Percentiles rank a stretch among this genome's conserved stretches.
These are phyloP conservation scores for Elaeis oleifera DNA, from an alignment of 202 grass and related monocot genomes.

Conservation along the genomic window DNA sequence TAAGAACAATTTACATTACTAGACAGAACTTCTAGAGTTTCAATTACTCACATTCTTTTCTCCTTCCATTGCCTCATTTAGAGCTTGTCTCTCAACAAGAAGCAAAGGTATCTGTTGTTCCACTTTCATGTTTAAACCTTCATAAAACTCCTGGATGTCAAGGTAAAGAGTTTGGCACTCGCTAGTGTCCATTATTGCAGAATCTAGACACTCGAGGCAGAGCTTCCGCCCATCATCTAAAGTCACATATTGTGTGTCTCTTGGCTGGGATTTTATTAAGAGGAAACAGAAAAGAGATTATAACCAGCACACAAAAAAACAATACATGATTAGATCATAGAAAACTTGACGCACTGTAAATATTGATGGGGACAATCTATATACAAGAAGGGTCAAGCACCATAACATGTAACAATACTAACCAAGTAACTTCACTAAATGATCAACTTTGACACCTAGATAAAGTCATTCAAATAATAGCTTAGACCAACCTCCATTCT, in stretches of 20 bases:
- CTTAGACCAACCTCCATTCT: conserved; percentile 77
- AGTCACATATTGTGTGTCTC: conserved; percentile 76
- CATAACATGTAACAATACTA: no score
- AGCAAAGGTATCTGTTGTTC: conserved; percentile 87
- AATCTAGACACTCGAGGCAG: conserved; percentile 85
- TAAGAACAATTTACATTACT: conserved; percentile 11
- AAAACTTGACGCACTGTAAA: background rate
- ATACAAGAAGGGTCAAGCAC: no score
- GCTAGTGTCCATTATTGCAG: conserved; percentile 75
- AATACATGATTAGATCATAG: conserved; percentile 18
- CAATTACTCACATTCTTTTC: conserved; percentile 58
- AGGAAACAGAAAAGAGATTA: conserved; percentile 23
- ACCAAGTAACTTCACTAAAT: no score
- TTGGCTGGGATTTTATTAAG: conserved; percentile 40
- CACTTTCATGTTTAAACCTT: conserved; percentile 93
- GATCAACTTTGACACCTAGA: no score
- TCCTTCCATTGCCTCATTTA: conserved; percentile 98
- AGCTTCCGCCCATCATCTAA: conserved; percentile 85
- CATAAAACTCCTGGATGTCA: conserved; percentile 95
- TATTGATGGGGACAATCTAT: no score
- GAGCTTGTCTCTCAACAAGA: conserved; percentile 88
- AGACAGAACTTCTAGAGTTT: conserved; percentile 1
- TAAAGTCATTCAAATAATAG: background rate
- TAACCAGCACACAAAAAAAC: background rate
- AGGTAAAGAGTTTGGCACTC: conserved; percentile 90